These are phyloP conservation scores for Xylaria palmicola DNA, from an alignment of 495 filamentous ascomycete genomes.

Conservation along the genomic window DNA sequence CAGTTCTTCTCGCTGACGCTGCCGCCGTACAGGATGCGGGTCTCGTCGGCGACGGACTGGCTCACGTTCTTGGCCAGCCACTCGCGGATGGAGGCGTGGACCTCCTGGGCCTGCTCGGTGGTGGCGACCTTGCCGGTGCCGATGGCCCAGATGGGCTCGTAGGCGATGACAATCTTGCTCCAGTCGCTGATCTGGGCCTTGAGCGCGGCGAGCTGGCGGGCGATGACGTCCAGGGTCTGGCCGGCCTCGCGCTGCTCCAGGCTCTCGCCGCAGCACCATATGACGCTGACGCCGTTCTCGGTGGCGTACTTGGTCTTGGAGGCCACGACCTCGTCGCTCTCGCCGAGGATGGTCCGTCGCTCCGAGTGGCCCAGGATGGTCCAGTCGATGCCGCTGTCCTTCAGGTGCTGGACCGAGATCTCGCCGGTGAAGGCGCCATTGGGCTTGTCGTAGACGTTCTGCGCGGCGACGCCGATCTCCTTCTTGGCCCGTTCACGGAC, in stretches of 20 bases:
- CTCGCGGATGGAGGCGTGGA: slow-evolving; percentile 85
- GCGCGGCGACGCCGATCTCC: slow-evolving; percentile 75
- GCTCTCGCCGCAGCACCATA: slow-evolving; percentile 94
- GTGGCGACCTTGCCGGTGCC: slow-evolving; percentile 97
- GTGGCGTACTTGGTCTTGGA: slow-evolving; percentile 89
- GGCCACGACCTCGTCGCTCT: slow-evolving; percentile 83
- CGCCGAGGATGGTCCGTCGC: slow-evolving; percentile 80
- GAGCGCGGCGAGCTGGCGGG: slow-evolving; percentile 69
- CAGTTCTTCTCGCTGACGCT: slow-evolving; percentile 98
- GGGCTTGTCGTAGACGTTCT: slow-evolving; percentile 96
- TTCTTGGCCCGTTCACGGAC: slow-evolving; percentile 66
- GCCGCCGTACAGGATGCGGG: slow-evolving; percentile 92
- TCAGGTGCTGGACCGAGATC: slow-evolving; percentile 86
- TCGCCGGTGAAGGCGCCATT: slow-evolving; percentile 98
- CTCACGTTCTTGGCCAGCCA: slow-evolving; percentile 80
- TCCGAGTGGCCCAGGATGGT: slow-evolving; percentile 90
- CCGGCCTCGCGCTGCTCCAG: slow-evolving; percentile 86
- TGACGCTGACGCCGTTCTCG: slow-evolving; percentile 82
- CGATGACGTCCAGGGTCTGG: slow-evolving; percentile 89
- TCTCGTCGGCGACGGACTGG: slow-evolving; percentile 67
- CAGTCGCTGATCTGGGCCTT: slow-evolving; percentile 73
- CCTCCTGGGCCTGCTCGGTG: slow-evolving; percentile 91
- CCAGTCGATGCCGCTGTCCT: slow-evolving; percentile 85
- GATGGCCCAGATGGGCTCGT: slow-evolving; percentile 99
- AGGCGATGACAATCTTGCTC: slow-evolving; percentile 92